Conservation (phyloP, 1,139 yeast genomes). For the Suhomyces atakaporum region DNA sequence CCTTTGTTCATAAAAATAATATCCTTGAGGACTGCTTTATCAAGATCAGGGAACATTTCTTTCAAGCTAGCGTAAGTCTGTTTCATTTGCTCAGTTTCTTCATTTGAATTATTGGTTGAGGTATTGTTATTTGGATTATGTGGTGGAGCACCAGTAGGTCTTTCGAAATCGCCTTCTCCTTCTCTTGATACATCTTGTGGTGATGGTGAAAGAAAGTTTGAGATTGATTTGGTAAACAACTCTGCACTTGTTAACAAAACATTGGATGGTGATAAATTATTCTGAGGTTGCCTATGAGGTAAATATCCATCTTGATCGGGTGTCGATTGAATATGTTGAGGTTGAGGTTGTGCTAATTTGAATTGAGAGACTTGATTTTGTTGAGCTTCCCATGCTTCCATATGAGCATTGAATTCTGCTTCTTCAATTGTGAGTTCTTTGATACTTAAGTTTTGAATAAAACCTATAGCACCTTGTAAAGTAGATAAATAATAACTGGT, state of each 20-base stretch:
- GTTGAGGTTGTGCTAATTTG: constrained; percentile 23
- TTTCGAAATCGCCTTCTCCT: neutral
- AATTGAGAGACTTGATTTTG: constrained; percentile 20
- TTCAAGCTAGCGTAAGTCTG: constrained; percentile 46
- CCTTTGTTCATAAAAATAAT: constrained; percentile 69
- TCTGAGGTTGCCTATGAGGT: constrained; percentile 7
- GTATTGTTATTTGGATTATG: neutral
- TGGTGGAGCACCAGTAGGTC: constrained; percentile 8
- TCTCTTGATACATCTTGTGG: constrained; percentile 26
- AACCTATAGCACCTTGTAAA: constrained; percentile 81
- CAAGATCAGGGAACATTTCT: constrained; percentile 79
- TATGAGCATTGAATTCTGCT: constrained; percentile 54
- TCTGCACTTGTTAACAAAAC: constrained; percentile 56
- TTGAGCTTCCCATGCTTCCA: constrained; percentile 54
- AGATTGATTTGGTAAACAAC: constrained; percentile 50
- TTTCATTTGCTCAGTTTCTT: constrained; percentile 17
- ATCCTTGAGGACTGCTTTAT: constrained; percentile 66
- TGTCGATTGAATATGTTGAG: constrained; percentile 15
- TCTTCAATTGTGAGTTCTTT: constrained; percentile 62
- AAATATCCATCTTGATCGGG: neutral
- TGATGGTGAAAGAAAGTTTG: constrained; percentile 48
- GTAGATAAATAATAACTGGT: constrained; percentile 86
- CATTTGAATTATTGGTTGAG: too few relatives aligned
- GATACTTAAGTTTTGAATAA: constrained; percentile 61
- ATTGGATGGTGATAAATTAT: constrained; percentile 48